A percentile compares a stretch with the other conserved stretches of the same genome.
phyloP scores from a whole-genome alignment of 495 filamentous ascomycete species.

The Xylaria flabelliformis region DNA sequence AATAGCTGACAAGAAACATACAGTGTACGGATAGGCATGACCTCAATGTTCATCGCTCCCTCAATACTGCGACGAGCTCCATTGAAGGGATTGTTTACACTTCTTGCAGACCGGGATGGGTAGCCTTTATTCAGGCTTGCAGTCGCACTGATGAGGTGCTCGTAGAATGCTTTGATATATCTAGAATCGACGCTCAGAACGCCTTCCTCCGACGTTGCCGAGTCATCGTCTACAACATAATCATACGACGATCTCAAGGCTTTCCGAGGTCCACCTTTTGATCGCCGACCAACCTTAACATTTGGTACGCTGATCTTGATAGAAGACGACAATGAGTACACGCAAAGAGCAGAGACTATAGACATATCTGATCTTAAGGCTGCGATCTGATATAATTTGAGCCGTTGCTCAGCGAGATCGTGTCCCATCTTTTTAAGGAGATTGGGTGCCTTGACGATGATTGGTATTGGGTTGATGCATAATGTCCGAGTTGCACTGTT shows the following conservation, averaged over 20 bases:
- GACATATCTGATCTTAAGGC: constrained; percentile 33
- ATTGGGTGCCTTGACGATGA: constrained; percentile 25
- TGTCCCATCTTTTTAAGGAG: constrained; percentile 24
- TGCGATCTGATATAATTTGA: constrained; percentile 35
- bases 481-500: constrained; percentile 26
- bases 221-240: constrained; percentile 33
- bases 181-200: not conserved
- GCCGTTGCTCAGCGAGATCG: constrained; percentile 24
- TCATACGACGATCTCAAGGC: constrained; percentile 21
- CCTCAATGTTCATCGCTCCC: constrained; percentile 25
- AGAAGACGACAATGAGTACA: constrained; percentile 21
- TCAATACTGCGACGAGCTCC: constrained; percentile 24
- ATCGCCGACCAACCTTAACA: constrained; percentile 12
- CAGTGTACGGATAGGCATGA: constrained; percentile 36
- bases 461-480: constrained; percentile 31
- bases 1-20: constrained; percentile 22
- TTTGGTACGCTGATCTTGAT: constrained; percentile 28
- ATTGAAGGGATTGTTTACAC: constrained; percentile 32
- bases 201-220: not conserved
- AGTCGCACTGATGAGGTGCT: constrained; percentile 28
- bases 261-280: constrained; percentile 15
- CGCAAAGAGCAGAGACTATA: constrained; percentile 33
- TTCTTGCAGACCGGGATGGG: not conserved
- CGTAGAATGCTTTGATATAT: constrained; percentile 34
- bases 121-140: not conserved